phyloP scores from a whole-genome alignment of 2,329 filamentous ascomycete species.

The Paecilomyces dactylethromorphus region DNA sequence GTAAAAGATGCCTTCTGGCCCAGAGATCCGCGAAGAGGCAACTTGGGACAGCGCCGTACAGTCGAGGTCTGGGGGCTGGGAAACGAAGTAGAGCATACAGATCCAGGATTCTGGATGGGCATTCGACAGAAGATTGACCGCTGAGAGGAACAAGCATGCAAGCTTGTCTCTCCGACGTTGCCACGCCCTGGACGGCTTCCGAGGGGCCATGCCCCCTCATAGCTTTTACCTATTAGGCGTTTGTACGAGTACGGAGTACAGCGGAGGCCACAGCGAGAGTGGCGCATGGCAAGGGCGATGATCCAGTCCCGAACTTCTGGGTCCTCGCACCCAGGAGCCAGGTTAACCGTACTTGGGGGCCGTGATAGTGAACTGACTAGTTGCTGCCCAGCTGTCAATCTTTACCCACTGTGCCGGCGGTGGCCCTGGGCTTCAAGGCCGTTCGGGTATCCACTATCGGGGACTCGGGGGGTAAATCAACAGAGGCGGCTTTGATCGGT shows the following conservation, averaged over 20 bases:
- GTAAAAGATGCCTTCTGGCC: background rate
- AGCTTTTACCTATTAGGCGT: conserved; percentile 2
- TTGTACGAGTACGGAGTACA: conserved; percentile 8
- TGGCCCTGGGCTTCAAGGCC: background rate
- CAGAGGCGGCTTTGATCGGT: background rate
- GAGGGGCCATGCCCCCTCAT: conserved; percentile 9
- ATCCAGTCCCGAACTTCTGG: conserved; percentile 17
- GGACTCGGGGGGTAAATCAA: background rate
- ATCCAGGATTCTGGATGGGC: background rate
- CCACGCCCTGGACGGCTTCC: conserved; percentile 21
- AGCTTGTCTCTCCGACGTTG: background rate
- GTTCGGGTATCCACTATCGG: background rate
- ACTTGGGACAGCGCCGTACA: background rate
- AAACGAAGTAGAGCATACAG: background rate
- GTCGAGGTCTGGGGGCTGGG: background rate
- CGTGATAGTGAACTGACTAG: background rate
- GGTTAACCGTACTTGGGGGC: conserved; percentile 8
- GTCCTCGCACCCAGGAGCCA: conserved; percentile 13
- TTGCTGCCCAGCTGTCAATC: background rate
- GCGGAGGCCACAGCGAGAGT: conserved; percentile 6
- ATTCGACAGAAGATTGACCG: background rate
- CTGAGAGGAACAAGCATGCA: background rate
- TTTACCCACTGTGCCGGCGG: background rate
- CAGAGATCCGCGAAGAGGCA: background rate
- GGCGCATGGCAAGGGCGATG: conserved; percentile 12